Evolutionary conservation across 2,329 filamentous ascomycete genomes (phyloP), one percentile per base, ranked within the genome.

Genomic region (Xylaria sp.): DNA sequence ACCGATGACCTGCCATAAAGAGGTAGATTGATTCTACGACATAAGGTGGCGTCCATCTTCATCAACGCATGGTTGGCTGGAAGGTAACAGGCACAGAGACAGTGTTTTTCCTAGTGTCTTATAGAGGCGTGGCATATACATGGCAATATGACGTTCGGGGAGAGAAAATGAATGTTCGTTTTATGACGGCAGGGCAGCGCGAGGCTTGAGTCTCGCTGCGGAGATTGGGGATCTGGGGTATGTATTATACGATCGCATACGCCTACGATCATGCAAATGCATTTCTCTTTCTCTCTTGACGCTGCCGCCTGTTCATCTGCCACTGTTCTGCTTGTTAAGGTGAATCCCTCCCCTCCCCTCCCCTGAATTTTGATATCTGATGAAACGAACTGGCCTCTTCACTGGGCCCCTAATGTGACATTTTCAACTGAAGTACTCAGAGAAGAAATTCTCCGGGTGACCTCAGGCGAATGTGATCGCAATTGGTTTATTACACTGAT

Each of bases 221-320:
- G 13, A 23, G 51, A 35, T 23, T 55, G 32, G 60, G 55, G 32
- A 23, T 35, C 18, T 57, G 23, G 37, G 55, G 25, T 40, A 42
- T 66, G 63, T 66, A 63, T 57, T 66, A 64, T 69, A 61, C 27
- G 57, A 54, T 64, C 44, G 55, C 57, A 48, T 23, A 3, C 42
- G 29, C 25, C 21, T 62, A 55, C 60, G 68, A 37, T 69, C 60
- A 47, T 47, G 12, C 37, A 47, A 47, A 62, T 48, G 42, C 60
- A 64, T 61, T 44, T 44, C 40, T 67, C 51, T 32, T 60, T 67
- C 40, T 60, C 60, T 27, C 25, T 59, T 69, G 6, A 63, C 58
- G 25, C 44, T 54, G 35, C 62, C 47, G 53, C 44, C 61, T 50
- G 29, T 37, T 55, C n/a, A 40, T 55, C 35, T 53, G 25, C 27